These are phyloP conservation scores for Exserohilum rostratum DNA, from an alignment of 2,329 filamentous ascomycete species.

Conservation along the genomic window DNA sequence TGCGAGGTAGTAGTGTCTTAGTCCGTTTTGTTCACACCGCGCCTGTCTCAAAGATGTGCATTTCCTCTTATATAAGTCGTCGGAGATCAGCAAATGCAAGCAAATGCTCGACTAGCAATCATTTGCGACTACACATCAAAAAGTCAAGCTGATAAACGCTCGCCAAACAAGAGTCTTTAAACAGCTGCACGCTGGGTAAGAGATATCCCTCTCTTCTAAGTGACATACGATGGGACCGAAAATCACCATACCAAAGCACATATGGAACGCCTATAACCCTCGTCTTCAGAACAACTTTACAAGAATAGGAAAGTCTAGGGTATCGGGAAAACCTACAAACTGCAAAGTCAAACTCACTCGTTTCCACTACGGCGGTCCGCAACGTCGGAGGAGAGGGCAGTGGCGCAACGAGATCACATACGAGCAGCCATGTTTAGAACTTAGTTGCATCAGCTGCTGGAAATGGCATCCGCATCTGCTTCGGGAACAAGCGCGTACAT, in stretches of 20 bases:
- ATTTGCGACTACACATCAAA: neutral
- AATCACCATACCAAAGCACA: constrained; percentile 15
- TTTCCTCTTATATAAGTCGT: neutral
- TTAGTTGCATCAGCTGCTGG: constrained; percentile 22
- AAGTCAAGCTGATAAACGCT: neutral
- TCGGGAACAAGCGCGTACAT: neutral
- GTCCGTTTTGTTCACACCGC: neutral
- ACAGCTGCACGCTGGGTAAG: neutral
- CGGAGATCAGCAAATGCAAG: neutral
- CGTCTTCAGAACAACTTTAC: neutral
- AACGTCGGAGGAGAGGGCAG: constrained; percentile 6
- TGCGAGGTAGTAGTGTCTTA: neutral
- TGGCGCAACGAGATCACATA: constrained; percentile 12
- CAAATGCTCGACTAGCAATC: neutral
- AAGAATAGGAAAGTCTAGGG: neutral
- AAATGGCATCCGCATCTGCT: constrained; percentile 18
- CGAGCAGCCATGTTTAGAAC: constrained; percentile 19
- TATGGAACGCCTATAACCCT: constrained; percentile 18
- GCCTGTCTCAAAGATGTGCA: neutral
- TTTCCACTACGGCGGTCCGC: constrained; percentile 27
- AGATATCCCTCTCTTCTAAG: neutral
- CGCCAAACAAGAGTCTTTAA: neutral
- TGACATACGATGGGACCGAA: neutral
- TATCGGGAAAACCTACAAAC: neutral
- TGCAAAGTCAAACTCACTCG: constrained; percentile 23